phyloP scores from a whole-genome alignment of 805 yeast genomes.

The Candida sphagnicola region DNA sequence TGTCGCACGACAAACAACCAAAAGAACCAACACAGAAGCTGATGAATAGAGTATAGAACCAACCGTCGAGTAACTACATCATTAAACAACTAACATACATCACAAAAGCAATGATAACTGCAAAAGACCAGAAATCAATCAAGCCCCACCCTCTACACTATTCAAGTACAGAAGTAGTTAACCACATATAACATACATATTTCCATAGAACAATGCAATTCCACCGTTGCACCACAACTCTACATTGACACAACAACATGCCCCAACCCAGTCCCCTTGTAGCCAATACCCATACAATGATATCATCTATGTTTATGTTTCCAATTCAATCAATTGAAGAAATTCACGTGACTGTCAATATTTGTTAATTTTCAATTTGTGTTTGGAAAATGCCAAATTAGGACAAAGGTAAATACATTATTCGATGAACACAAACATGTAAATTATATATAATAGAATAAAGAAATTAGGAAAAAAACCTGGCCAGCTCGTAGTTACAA shows the following conservation, averaged over 20 bases:
- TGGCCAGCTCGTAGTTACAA: neutral
- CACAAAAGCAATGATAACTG: too few relatives aligned
- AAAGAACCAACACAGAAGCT: too few relatives aligned
- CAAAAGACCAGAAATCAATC: too few relatives aligned
- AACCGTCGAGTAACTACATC: too few relatives aligned
- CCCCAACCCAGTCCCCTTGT: neutral
- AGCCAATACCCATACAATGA: neutral
- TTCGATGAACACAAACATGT: conserved; percentile 4
- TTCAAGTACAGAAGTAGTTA: too few relatives aligned
- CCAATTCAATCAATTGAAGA: conserved; percentile 5
- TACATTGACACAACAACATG: neutral
- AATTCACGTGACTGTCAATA: conserved; percentile 8
- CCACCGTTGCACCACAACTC: neutral
- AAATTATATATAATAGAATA: neutral
- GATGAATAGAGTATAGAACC: too few relatives aligned
- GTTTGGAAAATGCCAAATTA: conserved; percentile 5
- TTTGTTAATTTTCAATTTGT: neutral
- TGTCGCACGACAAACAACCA: too few relatives aligned
- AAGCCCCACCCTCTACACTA: too few relatives aligned
- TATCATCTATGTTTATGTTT: too few relatives aligned
- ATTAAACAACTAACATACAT: too few relatives aligned
- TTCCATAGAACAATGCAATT: neutral
- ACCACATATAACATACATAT: neutral
- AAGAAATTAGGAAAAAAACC: neutral
- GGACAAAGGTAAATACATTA: conserved; percentile 7